Evolutionary conservation across 257 asterid genomes (phyloP).

Genomic region (Solanum medicagineum): DNA sequence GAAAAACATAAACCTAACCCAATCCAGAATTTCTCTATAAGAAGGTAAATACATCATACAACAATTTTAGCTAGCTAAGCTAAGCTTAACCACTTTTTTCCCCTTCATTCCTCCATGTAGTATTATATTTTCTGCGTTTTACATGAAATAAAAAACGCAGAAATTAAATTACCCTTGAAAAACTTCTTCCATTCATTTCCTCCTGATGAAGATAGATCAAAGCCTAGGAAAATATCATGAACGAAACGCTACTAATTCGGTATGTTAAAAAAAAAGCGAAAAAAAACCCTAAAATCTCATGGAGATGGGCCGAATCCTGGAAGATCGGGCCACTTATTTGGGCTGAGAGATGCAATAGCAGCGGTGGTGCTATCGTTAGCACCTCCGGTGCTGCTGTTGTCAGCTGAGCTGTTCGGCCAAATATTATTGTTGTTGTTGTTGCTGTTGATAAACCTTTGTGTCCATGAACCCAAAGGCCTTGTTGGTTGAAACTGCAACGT

Average conservation of each 20-base stretch:
- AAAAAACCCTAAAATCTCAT: neutral
- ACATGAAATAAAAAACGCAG: neutral
- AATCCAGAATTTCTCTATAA: constrained; percentile 19
- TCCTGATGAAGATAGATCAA: neutral
- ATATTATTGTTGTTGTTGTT: neutral
- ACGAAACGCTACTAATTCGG: neutral
- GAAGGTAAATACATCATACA: constrained; percentile 14
- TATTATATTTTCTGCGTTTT: neutral
- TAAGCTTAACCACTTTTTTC: neutral
- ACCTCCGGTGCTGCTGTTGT: neutral
- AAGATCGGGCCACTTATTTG: constrained; percentile 26
- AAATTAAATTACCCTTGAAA: neutral
- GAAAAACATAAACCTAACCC: constrained; percentile 20
- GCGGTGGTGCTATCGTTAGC: neutral
- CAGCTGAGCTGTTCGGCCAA: constrained; percentile 9
- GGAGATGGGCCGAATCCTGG: constrained; percentile 25
- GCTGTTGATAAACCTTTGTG: constrained; percentile 14
- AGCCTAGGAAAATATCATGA: neutral
- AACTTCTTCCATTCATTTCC: neutral
- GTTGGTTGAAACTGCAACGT: constrained; percentile 1
- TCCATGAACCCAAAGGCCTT: constrained; percentile 35
- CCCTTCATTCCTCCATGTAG: neutral
- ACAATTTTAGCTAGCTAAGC: neutral
- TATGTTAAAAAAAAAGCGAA: neutral
- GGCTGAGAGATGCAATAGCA: constrained; percentile 23